Evolutionary conservation across 2,329 filamentous ascomycete genomes (phyloP).

Genomic region (Microthyrium microscopicum): DNA sequence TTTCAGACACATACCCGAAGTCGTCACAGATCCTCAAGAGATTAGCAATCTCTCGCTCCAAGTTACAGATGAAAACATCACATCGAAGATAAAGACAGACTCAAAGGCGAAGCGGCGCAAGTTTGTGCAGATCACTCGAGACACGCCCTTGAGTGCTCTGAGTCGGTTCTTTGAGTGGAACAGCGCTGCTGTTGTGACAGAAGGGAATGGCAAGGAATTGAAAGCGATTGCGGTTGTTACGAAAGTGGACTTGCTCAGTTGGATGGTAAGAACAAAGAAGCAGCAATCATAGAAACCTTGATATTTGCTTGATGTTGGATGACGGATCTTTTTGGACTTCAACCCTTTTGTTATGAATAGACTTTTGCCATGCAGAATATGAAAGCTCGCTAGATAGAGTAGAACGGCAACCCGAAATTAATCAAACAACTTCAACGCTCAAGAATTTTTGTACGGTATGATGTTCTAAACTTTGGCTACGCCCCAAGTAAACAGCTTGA

Average conservation of each 20-base stretch:
- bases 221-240: conserved; percentile 85
- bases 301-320: too few species aligned
- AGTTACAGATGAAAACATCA: conserved; percentile 11
- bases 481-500: too few species aligned
- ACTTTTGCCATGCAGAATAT: too few species aligned
- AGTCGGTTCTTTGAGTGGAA: conserved; percentile 98
- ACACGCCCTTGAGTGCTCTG: conserved; percentile 68
- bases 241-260: conserved; percentile 88
- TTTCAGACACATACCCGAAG: conserved; percentile 72
- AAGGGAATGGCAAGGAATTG: conserved; percentile 47
- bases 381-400: too few species aligned
- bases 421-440: too few species aligned
- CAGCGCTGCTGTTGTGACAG: conserved; percentile 84
- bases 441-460: too few species aligned
- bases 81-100: conserved; percentile 8
- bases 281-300: too few species aligned
- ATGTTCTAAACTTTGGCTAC: too few species aligned
- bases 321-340: too few species aligned
- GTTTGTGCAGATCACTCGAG: conserved; percentile 87
- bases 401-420: too few species aligned
- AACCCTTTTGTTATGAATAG: too few species aligned
- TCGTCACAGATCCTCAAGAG: conserved; percentile 72
- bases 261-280: conserved; percentile 56
- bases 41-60: conserved; percentile 29
- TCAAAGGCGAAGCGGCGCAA: conserved; percentile 38